phyloP scores from a whole-genome alignment of 2,329 filamentous ascomycete genomes.

The Aspergillus texensis region DNA sequence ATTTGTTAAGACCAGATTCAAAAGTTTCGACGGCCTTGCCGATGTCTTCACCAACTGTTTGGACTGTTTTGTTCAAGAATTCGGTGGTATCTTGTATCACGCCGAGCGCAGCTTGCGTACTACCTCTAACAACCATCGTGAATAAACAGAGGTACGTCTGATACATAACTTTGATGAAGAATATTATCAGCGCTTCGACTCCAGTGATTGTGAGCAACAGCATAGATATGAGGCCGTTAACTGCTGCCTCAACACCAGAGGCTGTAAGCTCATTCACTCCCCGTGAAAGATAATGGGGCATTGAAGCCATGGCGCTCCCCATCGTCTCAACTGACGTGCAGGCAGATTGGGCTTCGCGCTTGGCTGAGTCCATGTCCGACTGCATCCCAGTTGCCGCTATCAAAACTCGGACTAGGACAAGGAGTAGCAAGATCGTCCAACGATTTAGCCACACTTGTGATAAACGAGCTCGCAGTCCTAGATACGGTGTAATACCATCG shows the following conservation, averaged over 20 bases:
- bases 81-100: conserved; percentile 63
- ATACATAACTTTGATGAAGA: conserved; percentile 88
- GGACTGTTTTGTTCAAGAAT: conserved; percentile 60
- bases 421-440: conserved; percentile 87
- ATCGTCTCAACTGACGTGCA: conserved; percentile 91
- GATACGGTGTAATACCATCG: conserved; percentile 81
- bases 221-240: conserved; percentile 77
- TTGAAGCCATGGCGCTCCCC: conserved; percentile 93
- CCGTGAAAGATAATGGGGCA: conserved; percentile 90
- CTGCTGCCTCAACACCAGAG: conserved; percentile 74
- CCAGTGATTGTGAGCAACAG: conserved; percentile 78
- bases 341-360: conserved; percentile 79
- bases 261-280: conserved; percentile 88
- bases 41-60: conserved; percentile 50
- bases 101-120: conserved; percentile 69
- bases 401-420: conserved; percentile 80
- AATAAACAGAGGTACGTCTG: conserved; percentile 89
- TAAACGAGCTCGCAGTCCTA: conserved; percentile 83
- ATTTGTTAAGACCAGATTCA: conserved; percentile 56
- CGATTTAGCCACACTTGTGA: conserved; percentile 98
- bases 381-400: conserved; percentile 74
- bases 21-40: conserved; percentile 49
- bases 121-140: conserved; percentile 78
- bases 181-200: conserved; percentile 84
- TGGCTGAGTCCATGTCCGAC: conserved; percentile 73